Base-by-base conservation (phyloP, 495 filamentous ascomycete genomes). In the Daldinia decipiens region DNA sequence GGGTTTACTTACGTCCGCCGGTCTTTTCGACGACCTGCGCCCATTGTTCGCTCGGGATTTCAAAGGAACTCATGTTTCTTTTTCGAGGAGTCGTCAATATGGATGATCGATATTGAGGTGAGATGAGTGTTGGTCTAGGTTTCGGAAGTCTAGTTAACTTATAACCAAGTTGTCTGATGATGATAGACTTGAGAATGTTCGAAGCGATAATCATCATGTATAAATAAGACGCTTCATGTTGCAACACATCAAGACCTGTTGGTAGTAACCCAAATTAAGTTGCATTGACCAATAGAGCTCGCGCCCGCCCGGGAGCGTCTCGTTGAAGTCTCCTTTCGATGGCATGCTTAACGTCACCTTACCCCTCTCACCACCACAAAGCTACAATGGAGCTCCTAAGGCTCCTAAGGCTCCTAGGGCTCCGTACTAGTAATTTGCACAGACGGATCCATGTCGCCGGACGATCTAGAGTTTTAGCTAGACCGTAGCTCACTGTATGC, bases 21-120 rank as follows among this genome's bases (percentile, higher is more conserved):
- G 84, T 86, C 81, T 91, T 86, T 77, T 96, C 91, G 70, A 93
- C 85, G 60, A 97, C 92, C 79, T 94, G 91, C 8, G 94, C 94
- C 92, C 88, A 92, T 83, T 97, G 94, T 76, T 86, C 88, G 34
- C 84, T 86, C 34, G 93, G 93, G 73, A 97, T 78, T 71, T 81
- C 61, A 51, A 65, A 61, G 21, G 54, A 36, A 40, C 73, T 47
- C 77, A 81, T 82, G 57, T 11, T 80, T 62, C 47, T 21, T 66
- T 27, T 57, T 34, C 24, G 51, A 21, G 54, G 13, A 40, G 5
- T 17, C 0, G 31, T 19, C 2, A 15, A 39, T 26, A 15, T 5
- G 13, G 51, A n/a, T 51, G 57, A 32, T 51, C 38, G 21, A 64
- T 7, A 9, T 57, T 32, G 27, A 21, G 36, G 26, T 36, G 45